Evolutionary conservation across 2,329 filamentous ascomycete genomes (phyloP), one percentile per base, ranked within the genome.

Genomic region (Clonostachys sp.): DNA sequence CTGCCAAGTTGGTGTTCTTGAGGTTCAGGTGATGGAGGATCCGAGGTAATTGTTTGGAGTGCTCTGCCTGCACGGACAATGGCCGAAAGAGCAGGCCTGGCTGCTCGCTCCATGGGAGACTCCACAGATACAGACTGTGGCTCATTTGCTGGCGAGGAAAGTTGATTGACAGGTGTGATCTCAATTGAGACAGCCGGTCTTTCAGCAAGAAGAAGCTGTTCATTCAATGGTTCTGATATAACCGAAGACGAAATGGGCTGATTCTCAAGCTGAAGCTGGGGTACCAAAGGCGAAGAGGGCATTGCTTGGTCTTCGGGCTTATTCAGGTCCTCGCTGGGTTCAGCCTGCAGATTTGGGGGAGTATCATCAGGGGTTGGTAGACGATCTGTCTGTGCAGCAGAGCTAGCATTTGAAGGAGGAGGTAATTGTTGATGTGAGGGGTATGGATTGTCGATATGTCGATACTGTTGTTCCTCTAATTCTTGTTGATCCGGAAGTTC

Each of bases 51-150:
- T 49, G 71, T 78, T 55, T 82, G 79, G 13, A 83, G 61, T 33
- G 73, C 77, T 43, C 76, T 68, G 4, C 78, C 79, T 24, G 72
- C 79, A 42, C 78, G 70, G n/a, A 83, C 74, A 35, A 81, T 81
- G 2, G 80, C 78, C 6, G 78, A 81, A 1, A 83, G 63, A 6
- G 65, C 67, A 24, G 75, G 73, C 9, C 75, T 71, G 13, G 55
- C 50, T 3, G 58, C 61, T 38, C 60, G 61, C 12, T 65, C 61
- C 14, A 39, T n/a, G 17, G 52, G 42, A 5, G 50, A 42, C 41
- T 68, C 65, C 6, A 59, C 60, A 16, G 50, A 53, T 8, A 62
- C 30, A 5, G 65, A 64, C 40, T 60, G 59, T 10, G 61, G 59
- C 12, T 66, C 61, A 46, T 67, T 63, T 8, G 60, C 50, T 3